Evolutionary conservation across 805 yeast species (phyloP), one percentile per base, ranked within the genome.

Genomic region (Nakazawaea peltata): DNA sequence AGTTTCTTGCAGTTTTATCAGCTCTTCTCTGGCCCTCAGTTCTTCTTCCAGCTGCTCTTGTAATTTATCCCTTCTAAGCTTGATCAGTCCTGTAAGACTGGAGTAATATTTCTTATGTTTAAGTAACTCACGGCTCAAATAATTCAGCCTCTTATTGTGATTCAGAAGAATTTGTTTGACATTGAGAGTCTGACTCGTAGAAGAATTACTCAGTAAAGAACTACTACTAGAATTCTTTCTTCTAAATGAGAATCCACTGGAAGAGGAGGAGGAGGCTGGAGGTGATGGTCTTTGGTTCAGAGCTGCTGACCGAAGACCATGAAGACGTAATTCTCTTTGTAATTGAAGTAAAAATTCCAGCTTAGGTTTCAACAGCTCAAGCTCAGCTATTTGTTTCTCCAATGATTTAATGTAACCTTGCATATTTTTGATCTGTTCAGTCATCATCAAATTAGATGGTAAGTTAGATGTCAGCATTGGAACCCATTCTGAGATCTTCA

Each of bases 1-100:
- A n/a, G n/a, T n/a, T n/a, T n/a, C n/a, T n/a, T n/a, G n/a, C n/a
- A n/a, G n/a, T n/a, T n/a, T n/a, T n/a, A n/a, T n/a, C n/a, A n/a
- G n/a, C n/a, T n/a, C n/a, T n/a, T n/a, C n/a, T n/a, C n/a, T n/a
- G n/a, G n/a, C n/a, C n/a, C n/a, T n/a, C n/a, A n/a, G n/a, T n/a
- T n/a, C n/a, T n/a, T n/a, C n/a, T n/a, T n/a, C n/a, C n/a, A n/a
- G n/a, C 28, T 35, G 32, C 30, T 25, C 30, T 29, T 19, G 26
- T 26, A 43, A 28, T 39, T 40, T 43, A 36, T 66, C 67, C 34
- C 57, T 60, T 41, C 75, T 57, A 39, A 69, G 52, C 38, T 61
- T 64, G 39, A 70, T 61, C 0, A 70, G 76, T 44, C 57, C 58
- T n/a, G 67, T 71, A 28, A 71, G 54, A 34, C 62, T 59, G 23